Evolutionary conservation across 2,329 filamentous ascomycete genomes (phyloP), one percentile per base, ranked within the genome.

Genomic region (Purpureocillium takamizusanense): DNA sequence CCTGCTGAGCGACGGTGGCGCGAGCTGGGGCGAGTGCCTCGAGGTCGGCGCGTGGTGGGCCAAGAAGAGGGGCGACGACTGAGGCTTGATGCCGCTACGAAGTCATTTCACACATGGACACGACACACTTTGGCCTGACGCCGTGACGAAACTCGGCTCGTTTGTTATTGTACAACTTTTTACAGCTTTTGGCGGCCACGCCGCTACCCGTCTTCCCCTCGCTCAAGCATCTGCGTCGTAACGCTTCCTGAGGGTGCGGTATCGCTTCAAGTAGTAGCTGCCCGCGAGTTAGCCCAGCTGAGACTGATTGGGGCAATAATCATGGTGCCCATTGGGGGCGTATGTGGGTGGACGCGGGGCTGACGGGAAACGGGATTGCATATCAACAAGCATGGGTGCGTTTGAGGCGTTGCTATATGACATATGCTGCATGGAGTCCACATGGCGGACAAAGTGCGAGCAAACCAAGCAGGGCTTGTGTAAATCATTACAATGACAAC

Each of bases 251-350:
- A 95, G 65, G 18, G 86, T 79, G 50, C 90, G 81, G 66, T 95
- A 95, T 57, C 85, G 77, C 69, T 94, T 95, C 52, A 95, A 70
- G 66, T 92, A 94, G 62, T 94, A 94, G 57, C 86, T 94, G 58
- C 36, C 33, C 16, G 11, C 11, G 15, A 16, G 39, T 45, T 29
- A 43, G 45, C 33, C 10, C 21, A 25, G 10, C 21, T 10, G 21
- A 25, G 21, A 25, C 21, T 5, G 21, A 25, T 10, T 10, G 10
- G 21, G 21, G 21, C 21, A 10, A 25, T 10, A n/a, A n/a, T n/a
- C n/a, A n/a, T n/a, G n/a, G n/a, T n/a, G n/a, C n/a, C n/a, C n/a
- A n/a, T n/a, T n/a, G n/a, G n/a, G n/a, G n/a, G n/a, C n/a, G n/a
- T n/a, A n/a, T n/a, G n/a, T n/a, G n/a, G n/a, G n/a, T n/a, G n/a